Conservation (phyloP, 352 stramenopile species). For the Globisporangium splendens region DNA sequence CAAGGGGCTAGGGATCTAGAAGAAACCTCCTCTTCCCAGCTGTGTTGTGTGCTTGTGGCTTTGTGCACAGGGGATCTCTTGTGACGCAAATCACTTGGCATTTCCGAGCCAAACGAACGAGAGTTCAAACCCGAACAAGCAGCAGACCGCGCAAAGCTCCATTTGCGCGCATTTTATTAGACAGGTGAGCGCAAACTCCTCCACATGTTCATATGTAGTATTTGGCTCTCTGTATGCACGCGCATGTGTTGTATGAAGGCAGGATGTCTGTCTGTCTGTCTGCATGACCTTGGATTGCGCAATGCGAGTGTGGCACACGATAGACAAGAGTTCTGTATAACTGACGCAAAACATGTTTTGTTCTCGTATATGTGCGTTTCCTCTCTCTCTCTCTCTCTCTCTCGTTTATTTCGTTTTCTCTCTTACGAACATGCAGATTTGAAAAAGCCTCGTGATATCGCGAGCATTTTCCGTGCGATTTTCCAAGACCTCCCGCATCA, state of each 20-base stretch:
- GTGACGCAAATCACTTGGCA: background rate
- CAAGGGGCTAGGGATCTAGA: slow-evolving; percentile 2
- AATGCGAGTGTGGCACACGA: too few species aligned
- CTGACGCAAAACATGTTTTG: too few species aligned
- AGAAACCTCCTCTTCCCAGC: background rate
- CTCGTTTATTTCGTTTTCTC: background rate
- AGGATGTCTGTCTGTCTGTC: too few species aligned
- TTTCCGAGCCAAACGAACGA: background rate
- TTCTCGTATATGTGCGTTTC: too few species aligned
- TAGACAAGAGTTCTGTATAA: too few species aligned
- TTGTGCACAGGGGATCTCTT: slow-evolving; percentile 2
- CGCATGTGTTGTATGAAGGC: too few species aligned
- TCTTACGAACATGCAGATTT: background rate
- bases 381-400: background rate
- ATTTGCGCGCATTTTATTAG: background rate
- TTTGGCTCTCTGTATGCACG: too few species aligned
- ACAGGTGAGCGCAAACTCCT: background rate
- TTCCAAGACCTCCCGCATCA: too few species aligned
- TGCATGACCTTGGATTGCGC: too few species aligned
- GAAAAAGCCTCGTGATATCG: too few species aligned
- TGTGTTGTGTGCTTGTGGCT: background rate
- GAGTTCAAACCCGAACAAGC: background rate
- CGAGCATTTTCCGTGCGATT: too few species aligned
- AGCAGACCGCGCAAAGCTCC: background rate
- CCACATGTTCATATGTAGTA: too few species aligned